Percentiles rank a stretch among this genome's conserved stretches.
These are phyloP conservation scores for Modicella reniformis DNA, from an alignment of 371 early-diverging fungal genomes.

Conservation along the genomic window DNA sequence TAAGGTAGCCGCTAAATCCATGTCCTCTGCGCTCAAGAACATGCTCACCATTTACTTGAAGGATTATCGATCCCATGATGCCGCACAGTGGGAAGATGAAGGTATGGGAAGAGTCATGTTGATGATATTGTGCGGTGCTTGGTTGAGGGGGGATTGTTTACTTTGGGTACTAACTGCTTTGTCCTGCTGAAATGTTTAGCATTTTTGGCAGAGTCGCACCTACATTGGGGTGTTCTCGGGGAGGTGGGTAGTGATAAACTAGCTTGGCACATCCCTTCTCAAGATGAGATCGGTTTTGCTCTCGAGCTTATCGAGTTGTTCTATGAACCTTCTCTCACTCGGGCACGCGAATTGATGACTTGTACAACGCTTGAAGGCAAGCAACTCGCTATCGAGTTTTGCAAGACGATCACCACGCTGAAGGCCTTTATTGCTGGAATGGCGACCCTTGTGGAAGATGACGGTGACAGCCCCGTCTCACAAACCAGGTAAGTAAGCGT, in stretches of 20 bases:
- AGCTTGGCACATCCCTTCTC: slow-evolving; percentile 82
- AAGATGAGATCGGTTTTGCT: slow-evolving; percentile 75
- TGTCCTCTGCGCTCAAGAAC: slow-evolving; percentile 61
- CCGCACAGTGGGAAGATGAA: slow-evolving; percentile 65
- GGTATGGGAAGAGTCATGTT: slow-evolving; percentile 39
- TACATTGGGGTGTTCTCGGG: slow-evolving; percentile 78
- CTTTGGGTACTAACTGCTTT: background rate
- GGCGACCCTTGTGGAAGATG: slow-evolving; percentile 61
- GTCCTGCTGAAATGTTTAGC: slow-evolving; percentile 33
- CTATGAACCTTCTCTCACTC: slow-evolving; percentile 56
- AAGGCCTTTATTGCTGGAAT: slow-evolving; percentile 67
- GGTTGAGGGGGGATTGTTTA: no score
- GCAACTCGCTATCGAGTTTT: slow-evolving; percentile 64
- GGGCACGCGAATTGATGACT: slow-evolving; percentile 62
- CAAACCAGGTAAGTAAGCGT: slow-evolving; percentile 38
- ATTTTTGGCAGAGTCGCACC: slow-evolving; percentile 69
- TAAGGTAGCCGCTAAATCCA: slow-evolving; percentile 74
- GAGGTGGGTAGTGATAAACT: slow-evolving; percentile 65
- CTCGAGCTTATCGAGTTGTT: slow-evolving; percentile 68
- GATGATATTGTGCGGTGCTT: no score
- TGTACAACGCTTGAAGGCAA: slow-evolving; percentile 47
- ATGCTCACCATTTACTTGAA: slow-evolving; percentile 64
- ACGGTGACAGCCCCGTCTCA: slow-evolving; percentile 59
- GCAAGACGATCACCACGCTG: slow-evolving; percentile 66
- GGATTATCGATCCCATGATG: slow-evolving; percentile 42